phyloP scores from a whole-genome alignment of 306 rosid species.

The Cicer pinnatifidum region DNA sequence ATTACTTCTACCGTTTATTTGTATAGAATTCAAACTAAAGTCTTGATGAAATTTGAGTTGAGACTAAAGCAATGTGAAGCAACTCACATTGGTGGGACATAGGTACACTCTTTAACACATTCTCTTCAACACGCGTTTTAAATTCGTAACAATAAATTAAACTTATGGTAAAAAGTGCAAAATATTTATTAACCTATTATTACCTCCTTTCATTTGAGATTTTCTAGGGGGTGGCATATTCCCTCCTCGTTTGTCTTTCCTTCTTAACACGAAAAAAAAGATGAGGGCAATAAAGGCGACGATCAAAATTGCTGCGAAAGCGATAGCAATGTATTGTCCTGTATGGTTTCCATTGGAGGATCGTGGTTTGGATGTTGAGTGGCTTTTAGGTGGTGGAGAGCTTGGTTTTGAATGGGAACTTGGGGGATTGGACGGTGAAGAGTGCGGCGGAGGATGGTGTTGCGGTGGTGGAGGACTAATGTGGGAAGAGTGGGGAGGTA shows the following conservation, averaged over 20 bases:
- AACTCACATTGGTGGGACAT: too few relatives aligned
- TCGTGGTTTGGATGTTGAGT: constrained; percentile 25
- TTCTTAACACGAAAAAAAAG: constrained; percentile 36
- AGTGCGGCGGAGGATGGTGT: not conserved
- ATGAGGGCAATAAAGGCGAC: constrained; percentile 52
- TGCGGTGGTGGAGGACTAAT: constrained; percentile 32
- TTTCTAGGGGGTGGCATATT: constrained; percentile 43
- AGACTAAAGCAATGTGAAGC: too few relatives aligned
- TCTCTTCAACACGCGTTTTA: too few relatives aligned
- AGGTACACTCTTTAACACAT: too few relatives aligned
- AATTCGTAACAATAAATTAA: too few relatives aligned
- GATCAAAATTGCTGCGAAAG: constrained; percentile 55
- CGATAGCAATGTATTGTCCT: constrained; percentile 49
- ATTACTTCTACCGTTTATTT: too few relatives aligned
- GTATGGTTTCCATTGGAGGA: constrained; percentile 6
- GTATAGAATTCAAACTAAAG: too few relatives aligned
- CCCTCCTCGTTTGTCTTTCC: constrained; percentile 45
- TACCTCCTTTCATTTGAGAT: constrained; percentile 56
- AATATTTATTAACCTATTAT: too few relatives aligned
- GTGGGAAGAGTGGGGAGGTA: constrained; percentile 32
- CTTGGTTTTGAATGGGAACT: constrained; percentile 21
- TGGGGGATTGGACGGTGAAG: constrained; percentile 1
- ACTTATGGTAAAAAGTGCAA: not conserved
- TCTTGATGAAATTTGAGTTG: too few relatives aligned
- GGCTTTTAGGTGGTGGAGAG: constrained; percentile 12